Evolutionary conservation across 176 grass and related monocot genomes (phyloP).

Genomic region (Aegilops longissima): DNA sequence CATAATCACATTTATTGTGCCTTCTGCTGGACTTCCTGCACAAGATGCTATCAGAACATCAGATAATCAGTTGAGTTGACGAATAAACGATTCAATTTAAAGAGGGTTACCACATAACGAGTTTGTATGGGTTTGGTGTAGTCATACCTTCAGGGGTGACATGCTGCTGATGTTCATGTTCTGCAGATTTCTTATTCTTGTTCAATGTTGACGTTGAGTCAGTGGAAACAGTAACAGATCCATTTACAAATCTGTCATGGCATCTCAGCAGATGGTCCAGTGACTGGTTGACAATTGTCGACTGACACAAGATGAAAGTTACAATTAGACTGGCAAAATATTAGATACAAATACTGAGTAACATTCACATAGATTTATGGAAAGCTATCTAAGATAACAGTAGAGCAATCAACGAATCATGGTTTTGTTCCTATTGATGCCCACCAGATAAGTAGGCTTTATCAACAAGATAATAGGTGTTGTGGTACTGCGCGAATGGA

Average conservation of each 20-base stretch:
- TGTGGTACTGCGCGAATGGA: slow-evolving; percentile 9
- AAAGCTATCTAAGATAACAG: slow-evolving; percentile 7
- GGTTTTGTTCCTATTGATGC: slow-evolving; percentile 3
- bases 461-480: neutral
- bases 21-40: slow-evolving; percentile 54
- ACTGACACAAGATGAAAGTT: slow-evolving; percentile 44
- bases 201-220: slow-evolving; percentile 32
- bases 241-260: slow-evolving; percentile 47
- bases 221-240: slow-evolving; percentile 17
- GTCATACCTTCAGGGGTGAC: slow-evolving; percentile 49
- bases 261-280: slow-evolving; percentile 71
- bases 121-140: neutral
- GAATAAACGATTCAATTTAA: neutral
- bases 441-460: neutral
- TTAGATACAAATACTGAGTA: neutral
- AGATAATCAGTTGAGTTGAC: neutral
- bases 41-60: slow-evolving; percentile 20
- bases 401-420: slow-evolving; percentile 4
- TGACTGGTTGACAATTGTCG: slow-evolving; percentile 37
- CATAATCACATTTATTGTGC: slow-evolving; percentile 47
- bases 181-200: slow-evolving; percentile 28
- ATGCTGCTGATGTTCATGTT: slow-evolving; percentile 36
- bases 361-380: neutral
- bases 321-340: slow-evolving; percentile 11
- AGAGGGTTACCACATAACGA: slow-evolving; percentile 3